Base-by-base conservation (phyloP, 129 eudicot species). In the Artemisia tridentata region DNA sequence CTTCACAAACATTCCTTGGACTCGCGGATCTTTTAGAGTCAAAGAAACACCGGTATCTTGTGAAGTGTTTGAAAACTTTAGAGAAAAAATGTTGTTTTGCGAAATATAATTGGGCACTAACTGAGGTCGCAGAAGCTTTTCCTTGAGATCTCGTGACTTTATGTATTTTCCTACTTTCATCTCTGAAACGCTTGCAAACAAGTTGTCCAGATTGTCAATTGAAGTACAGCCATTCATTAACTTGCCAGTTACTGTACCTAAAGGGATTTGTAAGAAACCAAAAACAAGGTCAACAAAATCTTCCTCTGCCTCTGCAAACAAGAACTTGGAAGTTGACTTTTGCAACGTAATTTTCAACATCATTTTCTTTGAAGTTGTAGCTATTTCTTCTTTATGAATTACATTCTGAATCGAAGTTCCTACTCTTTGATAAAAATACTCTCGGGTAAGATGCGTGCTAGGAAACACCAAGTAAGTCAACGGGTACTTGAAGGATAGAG, bases 131-230 rank as follows among this genome's bases (percentile, higher is more conserved):
- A 64, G 25, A 48, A 74, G 71, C 41, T 27, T 27, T 5, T 51
- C n/a, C 38, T 18, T 74, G 21, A 29, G 31, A 49, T 51, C 1
- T 3, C 19, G 38, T 17, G 70, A 63, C 54, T 51, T 34, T 0
- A 61, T 11, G 11, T 14, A 7, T 20, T 34, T 43, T 18, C 21
- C 71, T 0, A 29, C 55, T 7, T 3, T 49, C 71, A 77, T 3
- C 45, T 11, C 41, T 1, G 38, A 69, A 16, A 60, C 11, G 12
- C 79, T 77, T 21, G 34, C 11, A 66, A 53, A 73, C 67, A 84
- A 67, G 72, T 72, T 83, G 50, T 38, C 45, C 1, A 38, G 45
- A 38, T 38, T 38, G 2, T 1, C 2, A 38, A 38, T 0, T 38
- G 45, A 38, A 38, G 2, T 38, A 38, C 45, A 0, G 0, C 45